Percentiles rank a stretch among this genome's conserved stretches.
Conservation (phyloP, 805 yeast genomes). For the Suhomyces sp. region DNA sequence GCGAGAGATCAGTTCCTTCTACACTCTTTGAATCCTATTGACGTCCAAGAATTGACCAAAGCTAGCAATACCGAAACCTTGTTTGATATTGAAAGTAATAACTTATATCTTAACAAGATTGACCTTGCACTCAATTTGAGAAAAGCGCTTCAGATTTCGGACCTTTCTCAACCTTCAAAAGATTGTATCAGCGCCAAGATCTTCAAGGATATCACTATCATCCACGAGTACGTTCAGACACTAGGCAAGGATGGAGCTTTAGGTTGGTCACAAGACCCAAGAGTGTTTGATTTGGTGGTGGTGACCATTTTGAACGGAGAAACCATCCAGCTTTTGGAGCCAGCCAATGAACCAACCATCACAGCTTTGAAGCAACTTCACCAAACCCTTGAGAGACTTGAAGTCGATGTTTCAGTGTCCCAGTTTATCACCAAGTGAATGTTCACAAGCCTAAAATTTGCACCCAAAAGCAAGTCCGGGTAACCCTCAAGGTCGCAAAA, state of each 20-base stretch:
- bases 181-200: not conserved
- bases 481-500: slow-evolving; percentile 3
- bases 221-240: not conserved
- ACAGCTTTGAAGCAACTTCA: not conserved
- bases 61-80: slow-evolving; percentile 25
- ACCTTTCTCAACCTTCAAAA: not conserved
- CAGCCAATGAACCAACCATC: too few species aligned
- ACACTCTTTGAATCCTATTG: not conserved
- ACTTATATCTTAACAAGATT: slow-evolving; percentile 58
- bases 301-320: slow-evolving; percentile 5
- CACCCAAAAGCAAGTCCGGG: slow-evolving; percentile 6
- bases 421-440: slow-evolving; percentile 3
- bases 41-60: not conserved
- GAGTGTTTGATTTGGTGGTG: slow-evolving; percentile 6
- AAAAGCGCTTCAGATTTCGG: not conserved
- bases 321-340: not conserved
- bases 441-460: too few species aligned
- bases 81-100: slow-evolving; percentile 67
- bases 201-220: not conserved
- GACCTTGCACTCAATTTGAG: slow-evolving; percentile 2
- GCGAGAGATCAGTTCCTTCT: not conserved
- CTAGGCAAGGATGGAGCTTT: slow-evolving; percentile 5
- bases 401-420: slow-evolving; percentile 1
- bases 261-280: slow-evolving; percentile 11
- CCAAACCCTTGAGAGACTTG: too few species aligned